Evolutionary conservation across 257 asterid genomes (phyloP), one percentile per base, ranked within the genome.

Genomic region (Coffea canephora): DNA sequence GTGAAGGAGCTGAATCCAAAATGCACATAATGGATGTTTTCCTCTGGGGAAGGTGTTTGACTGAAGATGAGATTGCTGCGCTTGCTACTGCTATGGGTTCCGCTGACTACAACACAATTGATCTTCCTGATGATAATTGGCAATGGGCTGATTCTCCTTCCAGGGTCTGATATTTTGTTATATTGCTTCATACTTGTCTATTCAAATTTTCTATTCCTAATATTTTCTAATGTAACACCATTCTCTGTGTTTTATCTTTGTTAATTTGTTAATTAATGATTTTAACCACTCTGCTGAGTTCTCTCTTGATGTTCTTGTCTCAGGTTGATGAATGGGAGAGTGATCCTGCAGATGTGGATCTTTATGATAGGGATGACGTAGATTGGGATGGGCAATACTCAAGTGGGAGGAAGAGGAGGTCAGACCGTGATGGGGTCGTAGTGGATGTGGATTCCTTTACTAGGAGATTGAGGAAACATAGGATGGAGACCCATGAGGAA

Each of bases 321-420:
- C 83, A 95, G 99, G 97, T 92, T 75, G 99, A 96, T 86, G 99
- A 93, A 84, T 96, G 99, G 99, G 99, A 96, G 86, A 96, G 99
- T 66, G 99, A 96, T 79, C 99, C 98, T 11, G 99, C 97, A 21
- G 99, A 96, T 86, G 97, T 96, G 67, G 99, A 96, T 86, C 97
- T 96, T 82, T 96, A 91, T 74, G 99, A 96, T 85, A 88, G 98
- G 86, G 99, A 96, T 49, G 99, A 94, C 85, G 93, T 94, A 75
- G 99, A 96, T 76, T 96, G 99, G 99, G 99, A 96, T 84, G 99
- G 99, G 54, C 99, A 96, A 75, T 96, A 89, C 87, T 96, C 99
- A 65, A 96, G 99, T 85, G 99, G 97, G 82, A 91, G 99, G 90
- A 96, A 87, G 83, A 91, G 97, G 82, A 90, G 97, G 81, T 89